Evolutionary conservation across 208 protist species (phyloP), one percentile per base, ranked within the genome.

Genomic region (Wallacemonas sp.): DNA sequence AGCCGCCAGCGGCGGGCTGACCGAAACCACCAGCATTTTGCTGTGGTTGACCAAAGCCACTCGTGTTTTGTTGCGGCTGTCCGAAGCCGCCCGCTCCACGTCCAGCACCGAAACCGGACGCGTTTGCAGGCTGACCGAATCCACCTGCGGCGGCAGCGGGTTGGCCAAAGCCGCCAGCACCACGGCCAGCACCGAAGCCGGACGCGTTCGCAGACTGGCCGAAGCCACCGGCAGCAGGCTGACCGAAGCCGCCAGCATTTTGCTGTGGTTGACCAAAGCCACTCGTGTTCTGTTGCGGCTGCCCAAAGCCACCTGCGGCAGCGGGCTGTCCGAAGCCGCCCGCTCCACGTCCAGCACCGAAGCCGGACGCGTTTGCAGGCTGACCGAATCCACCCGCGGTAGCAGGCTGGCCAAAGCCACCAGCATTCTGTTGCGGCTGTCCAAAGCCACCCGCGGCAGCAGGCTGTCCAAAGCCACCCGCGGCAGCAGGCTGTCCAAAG

Each of bases 401-500:
- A 30, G 30, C 22, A 10, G 26, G 53, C 34, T 74, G 76, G 19
- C 80, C 80, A 48, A 91, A 91, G 19, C 81, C 85, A 39, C 73
- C 78, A 37, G 67, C 60, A 32, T 33, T 44, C 27, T 33, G 26
- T 37, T 8, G 48, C 19, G 10, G 39, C n/a, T n/a, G n/a, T 39
- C 65, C 70, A 66, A 76, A 76, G 24, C 64, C 68, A 36, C 75
- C 75, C 48, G 68, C 60, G 38, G 57, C 66, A 52, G 58, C 33
- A 37, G 42, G 72, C 48, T 86, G 79, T 4, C 80, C 80, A 60
- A 89, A 88, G n/a, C 75, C 82, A 48, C 74, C 59, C n/a, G 50
- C 46, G 19, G 46, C 64, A 21, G 74, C 26, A 30, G 15, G 63
- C 62, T 72, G 64, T 36, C 71, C 71, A 67, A 77, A 77, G 26